Evolutionary conservation across 1,139 yeast species (phyloP), one percentile per base, ranked within the genome.

Genomic region (Casaregolazyma lundiana): DNA sequence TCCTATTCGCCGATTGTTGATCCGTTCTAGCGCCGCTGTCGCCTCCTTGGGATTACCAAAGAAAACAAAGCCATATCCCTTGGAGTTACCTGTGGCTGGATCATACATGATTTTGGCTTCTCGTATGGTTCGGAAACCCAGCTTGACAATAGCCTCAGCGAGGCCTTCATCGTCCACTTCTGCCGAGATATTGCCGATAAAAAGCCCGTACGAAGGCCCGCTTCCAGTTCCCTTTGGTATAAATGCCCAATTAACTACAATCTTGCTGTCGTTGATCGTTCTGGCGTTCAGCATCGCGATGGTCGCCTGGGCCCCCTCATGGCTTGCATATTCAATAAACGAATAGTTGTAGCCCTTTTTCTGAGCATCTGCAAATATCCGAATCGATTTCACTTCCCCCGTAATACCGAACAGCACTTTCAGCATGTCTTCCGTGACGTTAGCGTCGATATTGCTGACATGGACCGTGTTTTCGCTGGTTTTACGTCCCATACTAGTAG

Each of bases 91-190:
- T 18, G 95, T 85, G 62, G 84, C 90, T 95, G 87, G 87, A 65
- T 89, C 96, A 96, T 96, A 88, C 96, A 89, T 89, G 35, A 89
- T 96, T 57, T 88, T 90, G 15, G 96, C 96, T 62, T 87, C 95
- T 44, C 80, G 71, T 58, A 85, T 70, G 3, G 89, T 76, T 17
- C 71, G 71, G 63, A 78, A 85, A 13, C 41, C 44, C 4, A 29
- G 22, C 47, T 70, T 70, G n/a, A 71, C 58, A 62, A 89, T 89
- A 6, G 85, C 75, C 41, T 65, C 69, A 45, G 71, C 72, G 53
- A 89, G 72, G 16, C 77, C 65, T 55, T 84, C 95, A 64, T 89
- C 96, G 60, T 85, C 82, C 35, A 89, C 84, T 57, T 89, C 96
- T 8, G 84, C 75, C 32, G 88, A 80, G 58, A 89, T 73, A 64